Evolutionary conservation across 768 basidiomycete species (phyloP).

Genomic region (Xerocomellus intermedius): DNA sequence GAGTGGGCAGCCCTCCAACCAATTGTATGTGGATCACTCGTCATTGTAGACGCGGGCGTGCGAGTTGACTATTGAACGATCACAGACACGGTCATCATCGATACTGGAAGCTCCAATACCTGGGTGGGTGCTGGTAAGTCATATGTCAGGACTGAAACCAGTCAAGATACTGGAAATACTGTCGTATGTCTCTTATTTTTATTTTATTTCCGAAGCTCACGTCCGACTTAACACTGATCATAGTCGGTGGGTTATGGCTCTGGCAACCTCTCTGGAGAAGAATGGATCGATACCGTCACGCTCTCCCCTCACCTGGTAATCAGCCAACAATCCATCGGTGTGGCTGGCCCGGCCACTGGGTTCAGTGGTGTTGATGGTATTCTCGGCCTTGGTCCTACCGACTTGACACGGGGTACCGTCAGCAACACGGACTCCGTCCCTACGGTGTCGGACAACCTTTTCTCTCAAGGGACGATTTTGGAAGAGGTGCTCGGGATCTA

Average conservation of each 20-base stretch:
- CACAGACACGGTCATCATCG: constrained; percentile 21
- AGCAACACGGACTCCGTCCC: constrained; percentile 18
- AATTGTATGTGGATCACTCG: constrained; percentile 17
- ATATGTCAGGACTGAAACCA: constrained; percentile 9
- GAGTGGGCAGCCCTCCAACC: constrained; percentile 24
- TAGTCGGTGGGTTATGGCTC: not conserved
- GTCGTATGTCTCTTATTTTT: constrained; percentile 10
- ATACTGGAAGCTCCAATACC: constrained; percentile 25
- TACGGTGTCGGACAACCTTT: constrained; percentile 38
- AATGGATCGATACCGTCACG: constrained; percentile 16
- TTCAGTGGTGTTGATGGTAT: constrained; percentile 29
- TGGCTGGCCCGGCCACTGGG: no score
- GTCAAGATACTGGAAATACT: constrained; percentile 15
- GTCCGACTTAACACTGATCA: not conserved
- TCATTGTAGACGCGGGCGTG: not conserved
- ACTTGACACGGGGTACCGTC: constrained; percentile 30
- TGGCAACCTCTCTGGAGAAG: constrained; percentile 7
- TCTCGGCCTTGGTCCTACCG: constrained; percentile 36
- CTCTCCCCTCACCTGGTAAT: constrained; percentile 5
- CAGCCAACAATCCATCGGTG: constrained; percentile 31
- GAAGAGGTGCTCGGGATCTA: constrained; percentile 33
- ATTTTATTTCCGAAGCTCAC: not conserved
- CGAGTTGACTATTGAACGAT: not conserved
- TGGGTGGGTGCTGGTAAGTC: constrained; percentile 13
- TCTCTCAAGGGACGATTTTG: constrained; percentile 27